These are phyloP conservation scores for Phyllosticta ampelicida DNA, from an alignment of 2,329 filamentous ascomycete species.

Conservation along the genomic window DNA sequence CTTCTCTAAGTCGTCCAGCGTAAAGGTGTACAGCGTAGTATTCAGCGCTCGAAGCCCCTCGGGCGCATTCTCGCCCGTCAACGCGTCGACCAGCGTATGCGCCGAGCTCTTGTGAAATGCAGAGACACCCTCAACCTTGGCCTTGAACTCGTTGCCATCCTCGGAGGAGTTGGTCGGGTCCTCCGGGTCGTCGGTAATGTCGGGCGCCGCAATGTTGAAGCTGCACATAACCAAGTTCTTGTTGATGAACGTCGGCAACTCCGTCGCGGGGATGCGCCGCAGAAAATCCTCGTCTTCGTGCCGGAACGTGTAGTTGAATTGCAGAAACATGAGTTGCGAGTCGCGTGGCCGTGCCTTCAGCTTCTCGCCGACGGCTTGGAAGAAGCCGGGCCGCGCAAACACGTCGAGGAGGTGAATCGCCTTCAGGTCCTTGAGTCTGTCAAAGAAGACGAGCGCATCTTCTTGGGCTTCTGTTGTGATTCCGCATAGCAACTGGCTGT, in stretches of 20 bases:
- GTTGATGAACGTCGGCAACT: conserved; percentile 26
- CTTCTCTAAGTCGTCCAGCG: conserved; percentile 21
- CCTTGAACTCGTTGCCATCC: conserved; percentile 14
- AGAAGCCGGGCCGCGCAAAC: conserved; percentile 34
- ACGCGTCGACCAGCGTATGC: conserved; percentile 19
- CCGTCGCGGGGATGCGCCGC: conserved; percentile 27
- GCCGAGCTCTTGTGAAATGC: conserved; percentile 24
- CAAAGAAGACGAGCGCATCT: conserved; percentile 35
- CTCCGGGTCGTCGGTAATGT: conserved; percentile 17
- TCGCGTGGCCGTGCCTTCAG: conserved; percentile 11
- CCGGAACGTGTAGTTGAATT: conserved; percentile 38
- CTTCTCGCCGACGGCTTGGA: conserved; percentile 19
- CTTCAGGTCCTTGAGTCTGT: conserved; percentile 22
- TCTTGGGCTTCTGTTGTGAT: conserved; percentile 27
- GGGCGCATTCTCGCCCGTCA: conserved; percentile 24
- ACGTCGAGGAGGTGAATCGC: conserved; percentile 40
- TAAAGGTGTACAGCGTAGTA: conserved; percentile 32
- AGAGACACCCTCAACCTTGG: conserved; percentile 24
- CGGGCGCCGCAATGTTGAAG: conserved; percentile 28
- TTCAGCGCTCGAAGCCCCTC: conserved; percentile 28
- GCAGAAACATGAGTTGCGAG: conserved; percentile 32
- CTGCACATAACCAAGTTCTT: conserved; percentile 28
- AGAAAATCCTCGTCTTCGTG: conserved; percentile 35
- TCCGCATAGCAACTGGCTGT: conserved; percentile 36
- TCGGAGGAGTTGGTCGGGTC: conserved; percentile 13